Conservation (phyloP, 108 stramenopile species). For the Parietichytrium sp. region DNA sequence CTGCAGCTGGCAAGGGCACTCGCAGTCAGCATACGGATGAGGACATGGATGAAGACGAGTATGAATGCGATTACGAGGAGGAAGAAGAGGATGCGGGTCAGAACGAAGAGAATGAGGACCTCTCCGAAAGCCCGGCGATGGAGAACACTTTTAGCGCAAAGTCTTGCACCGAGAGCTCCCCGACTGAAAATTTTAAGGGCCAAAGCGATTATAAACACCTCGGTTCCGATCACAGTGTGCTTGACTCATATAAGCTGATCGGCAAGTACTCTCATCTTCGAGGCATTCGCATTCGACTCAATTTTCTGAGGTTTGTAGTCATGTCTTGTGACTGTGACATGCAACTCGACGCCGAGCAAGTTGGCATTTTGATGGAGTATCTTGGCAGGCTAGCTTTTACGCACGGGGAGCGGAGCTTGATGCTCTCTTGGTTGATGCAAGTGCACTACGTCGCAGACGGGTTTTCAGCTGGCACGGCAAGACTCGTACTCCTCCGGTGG, state of each 20-base stretch:
- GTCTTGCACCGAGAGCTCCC: too few species aligned
- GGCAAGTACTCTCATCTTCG: conserved; percentile 37
- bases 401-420: background rate
- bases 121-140: too few species aligned
- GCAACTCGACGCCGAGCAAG: background rate
- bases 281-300: background rate
- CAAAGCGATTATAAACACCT: too few species aligned
- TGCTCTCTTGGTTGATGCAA: conserved; percentile 27
- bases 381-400: background rate
- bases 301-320: conserved; percentile 29
- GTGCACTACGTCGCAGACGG: conserved; percentile 28
- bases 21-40: too few species aligned
- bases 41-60: conserved; percentile 27
- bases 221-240: too few species aligned
- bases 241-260: conserved; percentile 12
- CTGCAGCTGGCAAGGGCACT: too few species aligned
- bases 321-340: conserved; percentile 13
- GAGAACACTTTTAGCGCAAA: too few species aligned
- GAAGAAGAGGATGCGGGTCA: conserved; percentile 22
- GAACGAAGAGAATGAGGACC: background rate
- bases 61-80: conserved; percentile 36
- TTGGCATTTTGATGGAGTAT: background rate
- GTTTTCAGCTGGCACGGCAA: background rate
- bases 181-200: too few species aligned
- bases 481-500: background rate